Base-by-base conservation (phyloP, 2,329 filamentous ascomycete species). In the Aureobasidium sp. region DNA sequence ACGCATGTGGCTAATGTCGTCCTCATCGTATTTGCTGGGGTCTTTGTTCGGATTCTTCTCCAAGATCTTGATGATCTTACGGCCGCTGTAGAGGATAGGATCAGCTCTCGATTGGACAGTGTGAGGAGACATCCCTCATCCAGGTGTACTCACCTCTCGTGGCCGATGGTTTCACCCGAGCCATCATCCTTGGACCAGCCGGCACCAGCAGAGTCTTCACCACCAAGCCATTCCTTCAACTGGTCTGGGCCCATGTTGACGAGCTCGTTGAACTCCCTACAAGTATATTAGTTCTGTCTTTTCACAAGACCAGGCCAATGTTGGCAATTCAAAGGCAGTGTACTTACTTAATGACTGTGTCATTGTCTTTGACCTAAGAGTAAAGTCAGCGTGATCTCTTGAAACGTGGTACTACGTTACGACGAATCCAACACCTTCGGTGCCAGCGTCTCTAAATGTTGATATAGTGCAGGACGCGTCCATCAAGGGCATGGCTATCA, bases 201-300 rank as follows among this genome's bases (percentile, higher is more conserved):
- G 1, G 84, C 78, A 19, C 75, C 77, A 50, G 77, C 75, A 10
- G 83, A 86, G 33, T 83, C 77, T n/a, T 80, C 77, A 7, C 78
- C 76, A 63, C 81, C 77, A 25, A 87, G 78, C 85, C 84, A 87
- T 25, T 78, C 74, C 65, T 84, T 77, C 17, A 88, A 77, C 64
- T 87, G 84, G 1, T 76, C 70, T 1, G 83, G 75, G 11, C 77
- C 79, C 84, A 88, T 87, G 70, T 87, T 87, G 69, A 87, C 83
- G 49, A 86, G 71, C 40, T 82, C 77, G 63, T 87, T 86, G 76
- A 86, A 88, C 68, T 87, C 84, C 53, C 79, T 78, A 63, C 31
- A 51, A 38, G 27, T 51, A 40, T 64, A 35, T 45, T 11, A 59
- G 54, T 19, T 15, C 31, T 55, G 5, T 43, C 3, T n/a, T 8